A percentile compares a stretch with the other conserved stretches of the same genome.
These are phyloP conservation scores for Trichothecium sympodiale DNA, from an alignment of 2,329 filamentous ascomycete species.

Conservation along the genomic window DNA sequence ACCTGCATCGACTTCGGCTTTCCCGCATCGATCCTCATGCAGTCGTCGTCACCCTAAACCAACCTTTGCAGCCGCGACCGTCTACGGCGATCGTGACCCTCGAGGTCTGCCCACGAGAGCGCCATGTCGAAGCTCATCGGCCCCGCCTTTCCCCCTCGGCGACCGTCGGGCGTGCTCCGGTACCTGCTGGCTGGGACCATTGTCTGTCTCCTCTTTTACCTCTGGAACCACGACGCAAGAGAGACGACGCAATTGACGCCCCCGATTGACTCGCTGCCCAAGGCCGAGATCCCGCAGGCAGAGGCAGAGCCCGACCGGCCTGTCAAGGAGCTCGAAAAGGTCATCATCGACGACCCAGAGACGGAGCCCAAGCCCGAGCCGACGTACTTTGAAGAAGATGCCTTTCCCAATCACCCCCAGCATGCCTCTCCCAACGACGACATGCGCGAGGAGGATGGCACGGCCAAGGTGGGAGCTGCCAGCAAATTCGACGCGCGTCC, in stretches of 20 bases:
- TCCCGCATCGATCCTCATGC: background rate
- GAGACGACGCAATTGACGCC: background rate
- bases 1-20: background rate
- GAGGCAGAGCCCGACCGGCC: background rate
- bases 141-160: slow-evolving; percentile 28
- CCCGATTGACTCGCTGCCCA: slow-evolving; percentile 1
- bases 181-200: slow-evolving; percentile 26
- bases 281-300: background rate
- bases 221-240: slow-evolving; percentile 2
- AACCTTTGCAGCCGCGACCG: too few species aligned
- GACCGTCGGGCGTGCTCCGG: slow-evolving; percentile 30
- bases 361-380: background rate
- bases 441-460: background rate
- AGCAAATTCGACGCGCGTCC: slow-evolving; percentile 1
- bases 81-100: too few species aligned
- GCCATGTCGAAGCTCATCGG: slow-evolving; percentile 3
- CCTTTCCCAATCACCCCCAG: slow-evolving; percentile 1
- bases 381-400: too few species aligned
- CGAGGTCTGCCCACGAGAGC: background rate
- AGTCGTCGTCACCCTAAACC: too few species aligned
- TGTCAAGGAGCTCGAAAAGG: too few species aligned
- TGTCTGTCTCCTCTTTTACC: slow-evolving; percentile 20
- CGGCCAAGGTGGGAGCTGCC: background rate
- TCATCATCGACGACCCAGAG: too few species aligned
- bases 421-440: slow-evolving; percentile 3